Evolutionary conservation across 371 early-diverging fungal species (phyloP).

Genomic region (Sporodiniella umbellata): DNA sequence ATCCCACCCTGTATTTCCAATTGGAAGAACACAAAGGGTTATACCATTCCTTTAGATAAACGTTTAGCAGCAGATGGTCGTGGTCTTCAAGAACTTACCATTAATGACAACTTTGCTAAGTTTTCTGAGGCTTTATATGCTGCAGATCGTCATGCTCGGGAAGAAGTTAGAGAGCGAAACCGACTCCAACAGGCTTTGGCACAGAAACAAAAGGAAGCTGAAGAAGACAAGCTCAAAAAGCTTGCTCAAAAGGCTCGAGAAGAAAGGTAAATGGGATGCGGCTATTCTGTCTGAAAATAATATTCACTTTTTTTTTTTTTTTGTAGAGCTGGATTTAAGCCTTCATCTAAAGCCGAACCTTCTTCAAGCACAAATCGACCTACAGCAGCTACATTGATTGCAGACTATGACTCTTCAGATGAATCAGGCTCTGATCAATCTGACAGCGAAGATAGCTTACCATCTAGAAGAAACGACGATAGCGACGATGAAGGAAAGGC

Average conservation of each 20-base stretch:
- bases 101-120: slow-evolving; percentile 95
- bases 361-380: slow-evolving; percentile 31
- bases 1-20: slow-evolving; percentile 97
- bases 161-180: slow-evolving; percentile 88
- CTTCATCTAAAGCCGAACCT: slow-evolving; percentile 18
- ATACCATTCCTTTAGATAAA: slow-evolving; percentile 97
- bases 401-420: slow-evolving; percentile 43
- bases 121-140: slow-evolving; percentile 91
- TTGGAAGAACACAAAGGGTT: slow-evolving; percentile 99
- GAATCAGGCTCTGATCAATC: slow-evolving; percentile 42
- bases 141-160: slow-evolving; percentile 92
- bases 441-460: slow-evolving; percentile 22
- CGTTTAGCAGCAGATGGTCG: slow-evolving; percentile 96
- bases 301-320: neutral
- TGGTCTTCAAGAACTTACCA: slow-evolving; percentile 86
- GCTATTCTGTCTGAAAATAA: too few species aligned
- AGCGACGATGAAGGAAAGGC: slow-evolving; percentile 51
- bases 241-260: slow-evolving; percentile 94
- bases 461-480: slow-evolving; percentile 8
- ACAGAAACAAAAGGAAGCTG: slow-evolving; percentile 89
- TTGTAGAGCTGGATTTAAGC: slow-evolving; percentile 41
- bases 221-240: slow-evolving; percentile 85
- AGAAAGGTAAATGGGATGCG: slow-evolving; percentile 54
- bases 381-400: slow-evolving; percentile 43
- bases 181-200: slow-evolving; percentile 91